Conservation (phyloP, 441 rosid genomes). For the Macaranga tanarius region DNA sequence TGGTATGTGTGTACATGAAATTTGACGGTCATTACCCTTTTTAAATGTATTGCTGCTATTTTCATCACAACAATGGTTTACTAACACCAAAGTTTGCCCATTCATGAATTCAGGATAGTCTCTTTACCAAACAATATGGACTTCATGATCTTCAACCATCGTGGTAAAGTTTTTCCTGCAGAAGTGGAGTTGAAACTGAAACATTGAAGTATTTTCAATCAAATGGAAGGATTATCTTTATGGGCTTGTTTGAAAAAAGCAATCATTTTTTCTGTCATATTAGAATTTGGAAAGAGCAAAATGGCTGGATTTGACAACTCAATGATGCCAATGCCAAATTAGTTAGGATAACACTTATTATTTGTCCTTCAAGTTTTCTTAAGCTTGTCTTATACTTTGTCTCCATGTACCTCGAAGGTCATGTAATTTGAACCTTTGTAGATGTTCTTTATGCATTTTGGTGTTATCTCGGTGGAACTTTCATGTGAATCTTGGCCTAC, state of each 20-base stretch:
- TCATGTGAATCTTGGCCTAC: background rate
- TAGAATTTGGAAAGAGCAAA: background rate
- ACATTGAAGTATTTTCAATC: slow-evolving; percentile 21
- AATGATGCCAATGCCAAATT: background rate
- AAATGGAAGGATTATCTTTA: background rate
- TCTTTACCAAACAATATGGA: slow-evolving; percentile 73
- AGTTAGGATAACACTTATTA: background rate
- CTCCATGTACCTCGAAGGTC: background rate
- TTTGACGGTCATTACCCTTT: background rate
- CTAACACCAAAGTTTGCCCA: slow-evolving; percentile 10
- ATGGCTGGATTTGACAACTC: slow-evolving; percentile 5
- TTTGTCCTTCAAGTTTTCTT: background rate
- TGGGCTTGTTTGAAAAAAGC: background rate
- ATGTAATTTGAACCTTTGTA: background rate
- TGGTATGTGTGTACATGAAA: too few species aligned
- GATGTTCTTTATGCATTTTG: background rate
- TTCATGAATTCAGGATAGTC: slow-evolving; percentile 63
- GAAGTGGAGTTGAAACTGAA: slow-evolving; percentile 58
- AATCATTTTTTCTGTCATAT: background rate
- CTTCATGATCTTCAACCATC: slow-evolving; percentile 91
- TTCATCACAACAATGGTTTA: background rate
- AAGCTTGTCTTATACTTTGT: background rate
- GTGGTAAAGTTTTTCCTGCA: slow-evolving; percentile 60
- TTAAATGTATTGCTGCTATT: background rate
- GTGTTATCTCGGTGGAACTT: background rate